phyloP scores from a whole-genome alignment of 371 early-diverging fungal genomes.

The Lichtheimia ramosa region DNA sequence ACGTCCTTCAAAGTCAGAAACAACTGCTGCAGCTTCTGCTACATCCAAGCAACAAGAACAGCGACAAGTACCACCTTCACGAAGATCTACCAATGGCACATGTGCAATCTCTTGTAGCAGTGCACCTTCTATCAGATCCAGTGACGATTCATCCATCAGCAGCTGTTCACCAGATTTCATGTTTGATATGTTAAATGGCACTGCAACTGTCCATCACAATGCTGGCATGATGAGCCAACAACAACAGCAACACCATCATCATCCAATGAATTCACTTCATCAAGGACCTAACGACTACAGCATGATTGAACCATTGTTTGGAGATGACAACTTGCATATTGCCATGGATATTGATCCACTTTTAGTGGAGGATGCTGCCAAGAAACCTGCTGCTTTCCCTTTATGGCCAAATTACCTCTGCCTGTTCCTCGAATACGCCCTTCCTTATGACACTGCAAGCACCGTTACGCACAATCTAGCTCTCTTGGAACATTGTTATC shows the following conservation, averaged over 20 bases:
- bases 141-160: constrained; percentile 41
- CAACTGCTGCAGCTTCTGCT: neutral
- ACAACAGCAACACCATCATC: neutral
- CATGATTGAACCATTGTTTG: constrained; percentile 1
- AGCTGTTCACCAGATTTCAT: constrained; percentile 40
- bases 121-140: constrained; percentile 13
- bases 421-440: constrained; percentile 34
- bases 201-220: constrained; percentile 10
- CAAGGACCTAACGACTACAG: too few species aligned
- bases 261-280: neutral
- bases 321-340: constrained; percentile 5
- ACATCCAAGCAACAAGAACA: constrained; percentile 4
- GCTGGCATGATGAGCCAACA: neutral
- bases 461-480: neutral
- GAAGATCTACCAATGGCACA: neutral
- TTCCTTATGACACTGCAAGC: constrained; percentile 30
- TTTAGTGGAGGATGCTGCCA: neutral
- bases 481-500: neutral
- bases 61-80: neutral
- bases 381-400: constrained; percentile 1
- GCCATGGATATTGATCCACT: neutral
- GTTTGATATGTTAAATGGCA: constrained; percentile 37
- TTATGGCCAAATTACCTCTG: constrained; percentile 47
- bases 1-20: constrained; percentile 2
- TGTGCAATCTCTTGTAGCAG: neutral